Evolutionary conservation across 352 stramenopile genomes (phyloP).

Genomic region (Pseudoperonospora humuli): DNA sequence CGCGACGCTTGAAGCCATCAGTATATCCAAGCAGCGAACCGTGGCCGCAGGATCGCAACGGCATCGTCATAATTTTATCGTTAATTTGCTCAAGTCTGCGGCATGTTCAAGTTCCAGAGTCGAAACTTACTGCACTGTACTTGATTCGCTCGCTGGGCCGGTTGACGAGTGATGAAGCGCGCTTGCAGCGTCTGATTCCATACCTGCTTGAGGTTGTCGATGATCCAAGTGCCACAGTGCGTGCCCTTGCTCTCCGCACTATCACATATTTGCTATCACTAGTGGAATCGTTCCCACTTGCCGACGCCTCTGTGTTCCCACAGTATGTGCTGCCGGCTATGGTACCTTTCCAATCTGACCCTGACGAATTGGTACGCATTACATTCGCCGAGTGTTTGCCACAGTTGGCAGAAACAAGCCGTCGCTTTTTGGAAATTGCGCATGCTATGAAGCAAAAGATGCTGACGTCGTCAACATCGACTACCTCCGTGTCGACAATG

Average conservation of each 20-base stretch:
- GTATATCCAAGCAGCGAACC: constrained; percentile 13
- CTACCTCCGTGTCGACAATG: constrained; percentile 32
- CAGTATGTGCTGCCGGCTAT: constrained; percentile 95
- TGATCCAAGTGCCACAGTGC: constrained; percentile 86
- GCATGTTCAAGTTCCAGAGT: constrained; percentile 78
- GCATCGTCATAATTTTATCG: constrained; percentile 82
- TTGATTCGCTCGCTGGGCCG: constrained; percentile 85
- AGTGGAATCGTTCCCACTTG: constrained; percentile 90
- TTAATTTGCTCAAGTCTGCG: constrained; percentile 78
- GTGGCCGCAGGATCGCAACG: constrained; percentile 61
- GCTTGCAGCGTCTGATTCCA: constrained; percentile 91
- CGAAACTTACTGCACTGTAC: constrained; percentile 87
- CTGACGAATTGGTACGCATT: constrained; percentile 90
- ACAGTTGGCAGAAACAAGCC: constrained; percentile 87
- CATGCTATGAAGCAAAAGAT: constrained; percentile 80
- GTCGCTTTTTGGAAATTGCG: constrained; percentile 91
- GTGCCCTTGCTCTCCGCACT: constrained; percentile 84
- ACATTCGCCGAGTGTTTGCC: constrained; percentile 93
- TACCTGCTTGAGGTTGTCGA: constrained; percentile 91
- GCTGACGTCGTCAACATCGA: constrained; percentile 33
- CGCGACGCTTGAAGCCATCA: constrained; percentile 20
- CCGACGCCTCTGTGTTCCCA: constrained; percentile 94
- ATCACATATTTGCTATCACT: constrained; percentile 86
- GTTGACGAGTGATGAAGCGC: constrained; percentile 89
- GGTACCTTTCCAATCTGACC: constrained; percentile 84